Conservation (phyloP, 192 early-diverging fungal species). For the Rhizophlyctis rosea region DNA sequence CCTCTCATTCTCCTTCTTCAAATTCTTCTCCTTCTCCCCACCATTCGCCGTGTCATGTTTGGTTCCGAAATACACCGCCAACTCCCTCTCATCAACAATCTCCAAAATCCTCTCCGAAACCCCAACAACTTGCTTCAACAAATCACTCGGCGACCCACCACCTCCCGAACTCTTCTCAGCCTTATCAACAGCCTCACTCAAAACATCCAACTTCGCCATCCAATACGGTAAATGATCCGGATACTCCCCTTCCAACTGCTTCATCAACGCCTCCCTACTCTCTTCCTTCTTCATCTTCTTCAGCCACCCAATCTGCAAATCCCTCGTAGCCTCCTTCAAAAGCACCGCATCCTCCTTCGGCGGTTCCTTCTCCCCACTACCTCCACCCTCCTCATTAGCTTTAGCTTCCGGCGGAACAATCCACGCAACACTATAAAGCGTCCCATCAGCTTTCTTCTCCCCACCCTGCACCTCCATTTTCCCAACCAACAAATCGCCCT, state of each 20-base stretch:
- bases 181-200: slow-evolving; percentile 48
- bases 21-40: slow-evolving; percentile 49
- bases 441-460: slow-evolving; percentile 18
- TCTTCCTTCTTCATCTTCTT: slow-evolving; percentile 70
- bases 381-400: slow-evolving; percentile 43
- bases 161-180: slow-evolving; percentile 28
- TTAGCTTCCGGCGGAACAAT: slow-evolving; percentile 44
- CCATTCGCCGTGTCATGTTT: slow-evolving; percentile 49
- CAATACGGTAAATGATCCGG: slow-evolving; percentile 55
- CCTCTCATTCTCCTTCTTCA: slow-evolving; percentile 71
- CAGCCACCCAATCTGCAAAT: slow-evolving; percentile 73
- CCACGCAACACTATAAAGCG: slow-evolving; percentile 42
- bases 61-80: slow-evolving; percentile 67
- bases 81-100: slow-evolving; percentile 54
- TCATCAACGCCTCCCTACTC: slow-evolving; percentile 52
- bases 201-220: slow-evolving; percentile 50
- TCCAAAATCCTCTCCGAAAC: slow-evolving; percentile 56
- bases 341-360: slow-evolving; percentile 30
- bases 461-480: slow-evolving; percentile 53
- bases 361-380: slow-evolving; percentile 13
- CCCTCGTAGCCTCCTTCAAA: slow-evolving; percentile 69
- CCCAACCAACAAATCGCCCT: slow-evolving; percentile 79
- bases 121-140: slow-evolving; percentile 43
- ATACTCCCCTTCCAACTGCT: slow-evolving; percentile 62
- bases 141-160: background rate